These are phyloP conservation scores for Daldinia sp. DNA, from an alignment of 2,329 filamentous ascomycete genomes.

Conservation along the genomic window DNA sequence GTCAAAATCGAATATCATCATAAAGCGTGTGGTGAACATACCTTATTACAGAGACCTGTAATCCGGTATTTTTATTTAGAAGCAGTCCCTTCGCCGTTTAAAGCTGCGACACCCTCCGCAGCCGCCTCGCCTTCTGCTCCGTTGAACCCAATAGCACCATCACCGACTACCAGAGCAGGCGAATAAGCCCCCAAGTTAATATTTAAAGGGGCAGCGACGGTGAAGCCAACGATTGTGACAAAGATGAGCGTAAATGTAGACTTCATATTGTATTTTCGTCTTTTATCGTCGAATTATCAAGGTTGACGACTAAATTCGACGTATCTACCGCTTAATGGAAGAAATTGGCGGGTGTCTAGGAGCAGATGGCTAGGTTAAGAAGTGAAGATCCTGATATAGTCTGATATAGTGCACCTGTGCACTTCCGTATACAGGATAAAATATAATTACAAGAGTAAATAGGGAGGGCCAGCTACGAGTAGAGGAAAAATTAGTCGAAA, in stretches of 20 bases:
- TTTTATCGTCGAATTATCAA: too few species aligned
- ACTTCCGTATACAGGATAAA: slow-evolving; percentile 24
- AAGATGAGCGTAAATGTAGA: slow-evolving; percentile 43
- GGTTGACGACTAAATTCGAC: too few species aligned
- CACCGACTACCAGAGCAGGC: slow-evolving; percentile 49
- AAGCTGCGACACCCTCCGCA: slow-evolving; percentile 31
- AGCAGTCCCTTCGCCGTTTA: slow-evolving; percentile 10
- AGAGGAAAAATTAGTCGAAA: neutral
- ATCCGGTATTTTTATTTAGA: slow-evolving; percentile 1
- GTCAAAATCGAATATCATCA: too few species aligned
- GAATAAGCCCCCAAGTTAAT: slow-evolving; percentile 50
- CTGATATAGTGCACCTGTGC: slow-evolving; percentile 40
- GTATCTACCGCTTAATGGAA: too few species aligned
- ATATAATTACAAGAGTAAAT: slow-evolving; percentile 24
- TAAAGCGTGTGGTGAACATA: too few species aligned
- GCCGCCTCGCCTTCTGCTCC: slow-evolving; percentile 34
- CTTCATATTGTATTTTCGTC: slow-evolving; percentile 43
- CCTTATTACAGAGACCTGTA: too few species aligned
- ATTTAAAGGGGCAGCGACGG: slow-evolving; percentile 47
- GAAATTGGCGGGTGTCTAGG: neutral
- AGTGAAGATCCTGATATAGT: slow-evolving; percentile 7
- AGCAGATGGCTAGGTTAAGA: slow-evolving; percentile 35
- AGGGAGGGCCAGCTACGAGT: slow-evolving; percentile 12
- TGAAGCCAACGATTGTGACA: slow-evolving; percentile 42
- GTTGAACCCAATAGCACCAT: slow-evolving; percentile 57